Conservation (phyloP, 169 alveolate genomes). For the Plasmodium coatneyi region DNA sequence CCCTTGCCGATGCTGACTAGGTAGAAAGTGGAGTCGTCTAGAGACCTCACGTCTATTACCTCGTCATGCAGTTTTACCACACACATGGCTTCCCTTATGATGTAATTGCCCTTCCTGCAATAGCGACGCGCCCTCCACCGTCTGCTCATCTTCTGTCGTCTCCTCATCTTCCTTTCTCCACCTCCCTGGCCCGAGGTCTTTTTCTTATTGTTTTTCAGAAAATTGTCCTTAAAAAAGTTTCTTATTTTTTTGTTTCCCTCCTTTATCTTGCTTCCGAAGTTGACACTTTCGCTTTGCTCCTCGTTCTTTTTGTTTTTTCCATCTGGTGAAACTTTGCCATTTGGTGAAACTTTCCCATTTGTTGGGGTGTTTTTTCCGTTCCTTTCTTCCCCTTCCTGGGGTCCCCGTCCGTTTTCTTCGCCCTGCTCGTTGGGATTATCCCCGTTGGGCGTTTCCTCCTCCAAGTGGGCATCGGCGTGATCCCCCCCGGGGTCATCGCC, state of each 20-base stretch:
- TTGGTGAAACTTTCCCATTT: too few species aligned
- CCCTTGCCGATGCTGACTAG: slow-evolving; percentile 54
- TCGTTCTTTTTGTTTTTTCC: slow-evolving; percentile 6
- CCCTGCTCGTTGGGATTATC: not conserved
- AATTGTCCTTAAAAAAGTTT: slow-evolving; percentile 50
- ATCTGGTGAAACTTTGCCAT: too few species aligned
- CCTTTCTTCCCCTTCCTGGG: not conserved
- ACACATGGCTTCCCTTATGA: slow-evolving; percentile 62
- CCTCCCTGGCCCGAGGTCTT: not conserved
- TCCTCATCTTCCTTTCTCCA: not conserved
- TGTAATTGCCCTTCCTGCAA: slow-evolving; percentile 25
- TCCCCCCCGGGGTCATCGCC: not conserved
- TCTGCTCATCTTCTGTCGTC: not conserved
- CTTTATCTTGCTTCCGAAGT: slow-evolving; percentile 25
- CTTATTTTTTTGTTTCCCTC: slow-evolving; percentile 27
- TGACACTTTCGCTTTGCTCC: not conserved
- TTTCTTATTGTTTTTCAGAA: slow-evolving; percentile 43
- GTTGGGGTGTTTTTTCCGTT: not conserved
- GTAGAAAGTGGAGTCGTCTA: slow-evolving; percentile 45
- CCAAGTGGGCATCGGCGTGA: not conserved
- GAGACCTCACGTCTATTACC: slow-evolving; percentile 38
- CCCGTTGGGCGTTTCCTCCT: not conserved
- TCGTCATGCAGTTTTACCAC: slow-evolving; percentile 50
- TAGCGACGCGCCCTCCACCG: not conserved
- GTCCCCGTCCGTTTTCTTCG: not conserved